A percentile compares a stretch with the other conserved stretches of the same genome.
Conservation (phyloP, 257 asterid genomes). For the Plantago ovata region DNA sequence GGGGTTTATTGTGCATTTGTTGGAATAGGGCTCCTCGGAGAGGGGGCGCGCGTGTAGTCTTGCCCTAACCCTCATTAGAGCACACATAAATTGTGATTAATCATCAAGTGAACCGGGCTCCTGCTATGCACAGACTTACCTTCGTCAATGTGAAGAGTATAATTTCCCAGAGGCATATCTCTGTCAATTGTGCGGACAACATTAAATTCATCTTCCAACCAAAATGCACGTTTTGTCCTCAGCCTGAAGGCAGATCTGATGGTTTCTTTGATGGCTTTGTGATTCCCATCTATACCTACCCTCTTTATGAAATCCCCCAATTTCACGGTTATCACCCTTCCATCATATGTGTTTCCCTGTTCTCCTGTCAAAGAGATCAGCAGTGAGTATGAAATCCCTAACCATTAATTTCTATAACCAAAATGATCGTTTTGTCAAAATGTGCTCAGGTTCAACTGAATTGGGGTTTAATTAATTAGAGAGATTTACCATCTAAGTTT, state of each 20-base stretch:
- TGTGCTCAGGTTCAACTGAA: neutral
- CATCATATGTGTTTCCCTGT: conserved; percentile 52
- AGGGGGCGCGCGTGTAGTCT: no score
- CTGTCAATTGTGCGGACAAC: conserved; percentile 78
- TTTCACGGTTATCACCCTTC: conserved; percentile 77
- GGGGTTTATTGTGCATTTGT: no score
- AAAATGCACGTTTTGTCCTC: conserved; percentile 83
- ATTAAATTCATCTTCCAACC: conserved; percentile 88
- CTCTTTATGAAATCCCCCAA: conserved; percentile 67
- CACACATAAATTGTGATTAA: no score
- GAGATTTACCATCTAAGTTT: neutral
- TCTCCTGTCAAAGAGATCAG: conserved; percentile 43
- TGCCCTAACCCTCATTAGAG: no score
- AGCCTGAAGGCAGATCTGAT: conserved; percentile 73
- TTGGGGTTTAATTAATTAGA: neutral
- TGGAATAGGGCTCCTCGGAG: no score
- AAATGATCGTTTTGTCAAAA: neutral
- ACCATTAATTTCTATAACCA: neutral
- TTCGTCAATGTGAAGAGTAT: conserved; percentile 86
- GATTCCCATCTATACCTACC: conserved; percentile 74
- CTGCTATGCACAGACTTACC: conserved; percentile 34
- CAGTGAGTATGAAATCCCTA: neutral
- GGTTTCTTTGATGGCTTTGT: conserved; percentile 80
- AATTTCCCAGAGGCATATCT: conserved; percentile 88
- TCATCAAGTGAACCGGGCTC: conserved; percentile 4